A percentile compares a stretch with the other conserved stretches of the same genome.
These are phyloP conservation scores for Tylopilus sp. DNA, from an alignment of 768 basidiomycete species.

Conservation along the genomic window DNA sequence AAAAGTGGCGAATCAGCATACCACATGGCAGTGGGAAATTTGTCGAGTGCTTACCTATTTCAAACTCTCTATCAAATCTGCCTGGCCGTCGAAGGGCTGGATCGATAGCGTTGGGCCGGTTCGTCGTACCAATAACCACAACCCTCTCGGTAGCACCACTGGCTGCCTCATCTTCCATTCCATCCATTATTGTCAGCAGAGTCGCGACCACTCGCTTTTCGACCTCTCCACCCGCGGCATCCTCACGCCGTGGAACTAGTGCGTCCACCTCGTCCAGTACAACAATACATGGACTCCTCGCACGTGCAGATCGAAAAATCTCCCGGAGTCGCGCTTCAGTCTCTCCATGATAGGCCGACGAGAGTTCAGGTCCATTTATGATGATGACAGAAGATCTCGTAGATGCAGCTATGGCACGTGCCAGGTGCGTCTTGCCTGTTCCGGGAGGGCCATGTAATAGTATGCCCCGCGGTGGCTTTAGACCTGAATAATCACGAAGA, in stretches of 20 bases:
- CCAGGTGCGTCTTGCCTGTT: slow-evolving; percentile 96
- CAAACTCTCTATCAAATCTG: slow-evolving; percentile 91
- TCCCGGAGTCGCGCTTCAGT: slow-evolving; percentile 88
- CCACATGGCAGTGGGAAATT: slow-evolving; percentile 1
- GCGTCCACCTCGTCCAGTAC: slow-evolving; percentile 97
- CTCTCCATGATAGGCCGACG: slow-evolving; percentile 95
- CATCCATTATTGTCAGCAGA: slow-evolving; percentile 91
- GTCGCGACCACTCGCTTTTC: slow-evolving; percentile 96
- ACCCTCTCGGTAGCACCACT: slow-evolving; percentile 53
- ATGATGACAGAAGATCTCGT: slow-evolving; percentile 85
- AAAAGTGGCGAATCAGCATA: neutral
- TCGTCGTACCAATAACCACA: slow-evolving; percentile 94
- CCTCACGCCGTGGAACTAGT: slow-evolving; percentile 86
- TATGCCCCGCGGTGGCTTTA: slow-evolving; percentile 96
- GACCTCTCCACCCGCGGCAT: slow-evolving; percentile 88
- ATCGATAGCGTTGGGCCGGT: slow-evolving; percentile 93
- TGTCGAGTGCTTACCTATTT: slow-evolving; percentile 62
- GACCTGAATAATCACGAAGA: slow-evolving; percentile 41
- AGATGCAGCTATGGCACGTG: slow-evolving; percentile 88
- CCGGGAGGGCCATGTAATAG: slow-evolving; percentile 95
- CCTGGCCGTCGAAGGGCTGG: slow-evolving; percentile 88
- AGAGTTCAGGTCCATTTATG: slow-evolving; percentile 93
- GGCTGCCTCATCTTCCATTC: slow-evolving; percentile 55
- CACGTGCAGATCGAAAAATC: slow-evolving; percentile 82
- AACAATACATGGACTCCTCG: slow-evolving; percentile 85